These are phyloP conservation scores for Rhodotorula sp. DNA, from an alignment of 1,284 basidiomycete species.

Conservation along the genomic window DNA sequence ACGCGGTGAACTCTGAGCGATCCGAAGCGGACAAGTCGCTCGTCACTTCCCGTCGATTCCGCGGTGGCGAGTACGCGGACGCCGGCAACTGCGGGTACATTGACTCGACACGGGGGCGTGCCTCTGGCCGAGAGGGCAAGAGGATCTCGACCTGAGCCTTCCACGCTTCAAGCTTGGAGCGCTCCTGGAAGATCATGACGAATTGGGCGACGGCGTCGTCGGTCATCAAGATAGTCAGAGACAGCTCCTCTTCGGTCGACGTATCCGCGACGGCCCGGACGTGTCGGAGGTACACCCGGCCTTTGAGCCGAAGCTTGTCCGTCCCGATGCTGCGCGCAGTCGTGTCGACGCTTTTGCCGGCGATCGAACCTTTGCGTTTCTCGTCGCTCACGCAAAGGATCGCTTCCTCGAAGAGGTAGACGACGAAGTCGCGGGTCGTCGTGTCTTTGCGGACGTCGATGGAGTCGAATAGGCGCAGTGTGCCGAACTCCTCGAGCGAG, in stretches of 20 bases:
- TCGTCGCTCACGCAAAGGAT: slow-evolving; percentile 95
- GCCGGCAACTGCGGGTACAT: slow-evolving; percentile 7
- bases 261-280: slow-evolving; percentile 30
- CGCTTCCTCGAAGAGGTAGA: slow-evolving; percentile 80
- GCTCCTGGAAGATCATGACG: slow-evolving; percentile 88
- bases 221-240: slow-evolving; percentile 40
- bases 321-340: slow-evolving; percentile 44
- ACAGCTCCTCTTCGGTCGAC: slow-evolving; percentile 23
- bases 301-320: slow-evolving; percentile 82
- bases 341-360: slow-evolving; percentile 55
- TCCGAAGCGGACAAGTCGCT: slow-evolving; percentile 18
- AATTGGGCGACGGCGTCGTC: slow-evolving; percentile 89
- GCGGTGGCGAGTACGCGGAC: neutral
- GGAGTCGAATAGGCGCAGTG: slow-evolving; percentile 85
- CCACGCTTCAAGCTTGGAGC: slow-evolving; percentile 85
- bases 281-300: slow-evolving; percentile 61
- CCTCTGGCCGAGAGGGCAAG: slow-evolving; percentile 53
- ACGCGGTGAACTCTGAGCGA: slow-evolving; percentile 10
- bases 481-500: slow-evolving; percentile 74
- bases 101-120: slow-evolving; percentile 45
- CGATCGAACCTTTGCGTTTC: slow-evolving; percentile 69
- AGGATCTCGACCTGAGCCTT: slow-evolving; percentile 71
- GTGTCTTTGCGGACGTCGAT: slow-evolving; percentile 81
- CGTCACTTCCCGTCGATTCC: neutral
- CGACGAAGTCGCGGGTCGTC: slow-evolving; percentile 57